Conservation (phyloP, 2,329 filamentous ascomycete species). For the Colletotrichum destructivum region DNA sequence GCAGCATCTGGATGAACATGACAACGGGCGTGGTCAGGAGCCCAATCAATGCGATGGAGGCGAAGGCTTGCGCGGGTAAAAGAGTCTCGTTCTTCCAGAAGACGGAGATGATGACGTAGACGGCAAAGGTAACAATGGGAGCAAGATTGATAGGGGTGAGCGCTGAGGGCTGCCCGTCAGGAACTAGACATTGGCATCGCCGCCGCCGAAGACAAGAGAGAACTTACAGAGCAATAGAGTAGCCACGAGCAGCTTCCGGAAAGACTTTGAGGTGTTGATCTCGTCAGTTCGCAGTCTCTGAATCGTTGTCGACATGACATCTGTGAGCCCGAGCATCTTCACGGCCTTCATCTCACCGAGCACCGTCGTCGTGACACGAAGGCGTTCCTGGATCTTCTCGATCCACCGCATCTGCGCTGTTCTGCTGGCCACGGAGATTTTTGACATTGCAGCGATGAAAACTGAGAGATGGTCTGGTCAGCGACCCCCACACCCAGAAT, state of each 20-base stretch:
- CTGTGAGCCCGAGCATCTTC: conserved; percentile 58
- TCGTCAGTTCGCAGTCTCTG: conserved; percentile 48
- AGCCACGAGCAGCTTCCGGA: conserved; percentile 46
- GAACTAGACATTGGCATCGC: neutral
- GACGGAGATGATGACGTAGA: conserved; percentile 48
- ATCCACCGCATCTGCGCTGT: conserved; percentile 56
- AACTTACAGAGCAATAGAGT: conserved; percentile 45
- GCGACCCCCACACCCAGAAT: no score
- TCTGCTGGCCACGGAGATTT: conserved; percentile 40
- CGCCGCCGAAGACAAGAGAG: no score
- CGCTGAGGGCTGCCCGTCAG: conserved; percentile 30
- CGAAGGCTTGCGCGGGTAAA: conserved; percentile 45
- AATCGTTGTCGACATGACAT: conserved; percentile 47
- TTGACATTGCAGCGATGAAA: conserved; percentile 43
- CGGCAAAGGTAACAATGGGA: conserved; percentile 46
- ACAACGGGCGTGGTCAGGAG: conserved; percentile 45
- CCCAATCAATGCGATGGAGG: conserved; percentile 43
- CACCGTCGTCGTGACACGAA: conserved; percentile 57
- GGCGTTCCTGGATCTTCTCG: conserved; percentile 59
- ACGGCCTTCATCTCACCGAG: conserved; percentile 62
- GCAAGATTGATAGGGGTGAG: conserved; percentile 44
- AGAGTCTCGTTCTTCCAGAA: conserved; percentile 46
- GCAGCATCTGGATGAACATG: conserved; percentile 45
- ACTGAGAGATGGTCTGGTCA: conserved; percentile 18
- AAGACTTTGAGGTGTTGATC: conserved; percentile 49